phyloP scores from a whole-genome alignment of 257 asterid species.

The Rubia yunnanensis region DNA sequence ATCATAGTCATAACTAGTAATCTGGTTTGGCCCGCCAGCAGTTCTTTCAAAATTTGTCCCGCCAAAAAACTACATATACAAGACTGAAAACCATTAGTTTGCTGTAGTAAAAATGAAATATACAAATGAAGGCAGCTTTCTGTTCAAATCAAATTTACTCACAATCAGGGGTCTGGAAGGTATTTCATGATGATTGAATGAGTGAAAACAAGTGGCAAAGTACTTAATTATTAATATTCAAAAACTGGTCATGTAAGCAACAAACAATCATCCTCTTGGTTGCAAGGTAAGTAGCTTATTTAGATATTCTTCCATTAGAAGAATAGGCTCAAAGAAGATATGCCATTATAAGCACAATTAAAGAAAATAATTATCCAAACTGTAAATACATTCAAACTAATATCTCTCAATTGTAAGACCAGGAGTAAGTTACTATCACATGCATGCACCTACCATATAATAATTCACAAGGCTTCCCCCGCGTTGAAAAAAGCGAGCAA shows the following conservation, averaged over 20 bases:
- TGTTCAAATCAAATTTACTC: too few species aligned
- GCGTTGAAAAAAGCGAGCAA: slow-evolving; percentile 95
- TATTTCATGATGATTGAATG: neutral
- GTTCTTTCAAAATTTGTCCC: slow-evolving; percentile 96
- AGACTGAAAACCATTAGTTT: slow-evolving; percentile 16
- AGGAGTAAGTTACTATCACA: neutral
- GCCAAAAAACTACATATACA: slow-evolving; percentile 75
- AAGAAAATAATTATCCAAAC: neutral
- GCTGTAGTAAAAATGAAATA: neutral
- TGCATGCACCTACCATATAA: slow-evolving; percentile 62
- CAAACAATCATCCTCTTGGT: neutral
- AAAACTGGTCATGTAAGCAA: too few species aligned
- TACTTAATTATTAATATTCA: neutral
- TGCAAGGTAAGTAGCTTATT: neutral
- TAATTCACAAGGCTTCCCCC: slow-evolving; percentile 93
- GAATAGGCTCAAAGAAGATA: neutral
- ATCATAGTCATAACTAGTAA: slow-evolving; percentile 94
- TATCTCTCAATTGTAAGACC: neutral
- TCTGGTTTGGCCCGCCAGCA: slow-evolving; percentile 84
- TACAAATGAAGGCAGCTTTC: neutral
- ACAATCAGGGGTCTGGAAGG: neutral
- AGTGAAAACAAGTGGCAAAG: neutral
- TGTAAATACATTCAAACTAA: neutral
- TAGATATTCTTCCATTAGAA: neutral
- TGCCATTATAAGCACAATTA: neutral